phyloP scores from a whole-genome alignment of 805 yeast species.

The Komagataella kurtzmanii region DNA sequence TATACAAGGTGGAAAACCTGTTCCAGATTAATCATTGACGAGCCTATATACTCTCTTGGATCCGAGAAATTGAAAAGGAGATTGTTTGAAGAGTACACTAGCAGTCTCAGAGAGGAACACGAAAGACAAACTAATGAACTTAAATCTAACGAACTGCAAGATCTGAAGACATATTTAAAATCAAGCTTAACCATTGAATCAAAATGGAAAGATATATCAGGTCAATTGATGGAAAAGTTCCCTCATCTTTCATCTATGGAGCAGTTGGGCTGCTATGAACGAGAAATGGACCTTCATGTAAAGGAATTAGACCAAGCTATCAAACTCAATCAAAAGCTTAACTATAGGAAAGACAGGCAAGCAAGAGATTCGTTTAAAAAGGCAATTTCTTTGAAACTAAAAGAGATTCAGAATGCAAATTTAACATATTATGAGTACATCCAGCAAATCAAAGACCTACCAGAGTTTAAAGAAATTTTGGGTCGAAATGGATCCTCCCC shows the following conservation, averaged over 20 bases:
- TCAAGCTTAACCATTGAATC: slow-evolving; percentile 13
- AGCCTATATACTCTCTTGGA: slow-evolving; percentile 50
- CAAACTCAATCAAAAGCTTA: slow-evolving; percentile 20
- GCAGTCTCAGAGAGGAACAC: slow-evolving; percentile 21
- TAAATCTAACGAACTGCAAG: slow-evolving; percentile 35
- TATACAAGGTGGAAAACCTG: slow-evolving; percentile 55
- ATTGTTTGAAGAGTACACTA: slow-evolving; percentile 38
- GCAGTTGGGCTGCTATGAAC: slow-evolving; percentile 37
- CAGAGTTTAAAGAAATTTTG: slow-evolving; percentile 42
- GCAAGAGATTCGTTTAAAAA: slow-evolving; percentile 47
- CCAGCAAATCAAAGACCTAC: slow-evolving; percentile 35
- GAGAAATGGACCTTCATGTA: slow-evolving; percentile 15
- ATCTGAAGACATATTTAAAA: slow-evolving; percentile 37
- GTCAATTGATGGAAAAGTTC: slow-evolving; percentile 30
- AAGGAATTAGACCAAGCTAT: slow-evolving; percentile 14
- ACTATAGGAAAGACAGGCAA: slow-evolving; percentile 45
- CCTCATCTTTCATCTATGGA: slow-evolving; percentile 41
- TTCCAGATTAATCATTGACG: slow-evolving; percentile 40
- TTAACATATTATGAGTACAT: slow-evolving; percentile 49
- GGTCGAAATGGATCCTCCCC: slow-evolving; percentile 75
- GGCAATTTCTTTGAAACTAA: slow-evolving; percentile 24
- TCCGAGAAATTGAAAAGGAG: slow-evolving; percentile 43
- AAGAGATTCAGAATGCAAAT: slow-evolving; percentile 25
- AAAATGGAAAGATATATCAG: slow-evolving; percentile 25
- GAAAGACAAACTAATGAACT: slow-evolving; percentile 11